Conservation (phyloP, 345 rosid genomes). For the Physaria fendleri region DNA sequence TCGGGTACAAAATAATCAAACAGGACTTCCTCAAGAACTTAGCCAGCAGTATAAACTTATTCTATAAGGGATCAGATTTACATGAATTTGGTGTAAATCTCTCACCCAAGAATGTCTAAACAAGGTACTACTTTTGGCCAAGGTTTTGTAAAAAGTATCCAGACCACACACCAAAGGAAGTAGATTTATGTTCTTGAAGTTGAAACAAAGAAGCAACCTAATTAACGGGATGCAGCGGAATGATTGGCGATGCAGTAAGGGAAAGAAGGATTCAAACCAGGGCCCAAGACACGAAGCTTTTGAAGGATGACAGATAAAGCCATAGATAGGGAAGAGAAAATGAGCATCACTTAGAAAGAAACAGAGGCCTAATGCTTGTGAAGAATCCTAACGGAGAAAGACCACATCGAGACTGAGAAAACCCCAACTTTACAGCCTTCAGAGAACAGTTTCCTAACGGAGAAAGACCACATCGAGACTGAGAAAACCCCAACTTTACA, state of each 20-base stretch:
- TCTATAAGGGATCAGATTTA: constrained; percentile 2
- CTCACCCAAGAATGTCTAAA: constrained; percentile 11
- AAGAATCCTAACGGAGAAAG: constrained; percentile 3
- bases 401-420: constrained; percentile 24
- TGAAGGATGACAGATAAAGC: constrained; percentile 31
- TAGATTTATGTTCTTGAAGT: constrained; percentile 18
- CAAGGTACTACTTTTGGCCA: constrained; percentile 7
- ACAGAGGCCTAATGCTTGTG: constrained; percentile 20
- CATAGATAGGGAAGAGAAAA: constrained; percentile 37
- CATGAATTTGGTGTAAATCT: constrained; percentile 8
- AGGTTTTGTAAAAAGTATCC: not conserved
- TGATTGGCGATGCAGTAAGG: constrained; percentile 93
- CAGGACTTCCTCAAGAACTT: not conserved
- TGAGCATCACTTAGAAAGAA: constrained; percentile 40
- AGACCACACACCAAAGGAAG: constrained; percentile 3
- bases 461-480: constrained; percentile 22
- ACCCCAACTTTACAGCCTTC: not conserved
- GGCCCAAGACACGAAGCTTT: constrained; percentile 80
- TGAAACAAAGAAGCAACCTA: constrained; percentile 3
- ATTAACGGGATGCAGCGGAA: constrained; percentile 49
- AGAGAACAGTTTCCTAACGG: too few species aligned
- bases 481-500: not conserved
- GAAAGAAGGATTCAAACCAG: constrained; percentile 85
- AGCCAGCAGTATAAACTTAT: not conserved
- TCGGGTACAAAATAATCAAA: not conserved